Evolutionary conservation across 345 rosid species (phyloP), one percentile per base, ranked within the genome.

Genomic region (Syzygium aqueum): DNA sequence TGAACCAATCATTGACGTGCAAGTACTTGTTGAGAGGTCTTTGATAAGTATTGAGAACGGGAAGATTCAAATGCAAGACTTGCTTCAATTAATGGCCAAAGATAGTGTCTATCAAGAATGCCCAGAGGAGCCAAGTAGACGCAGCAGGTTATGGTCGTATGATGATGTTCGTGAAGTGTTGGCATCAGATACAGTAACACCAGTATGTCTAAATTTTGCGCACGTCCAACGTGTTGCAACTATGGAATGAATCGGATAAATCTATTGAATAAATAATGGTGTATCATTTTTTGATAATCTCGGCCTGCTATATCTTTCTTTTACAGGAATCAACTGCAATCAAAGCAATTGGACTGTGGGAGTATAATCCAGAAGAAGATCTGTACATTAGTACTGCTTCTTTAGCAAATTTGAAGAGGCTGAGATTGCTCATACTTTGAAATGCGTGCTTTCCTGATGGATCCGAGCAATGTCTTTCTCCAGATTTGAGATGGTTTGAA

Each of bases 11-110:
- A 87, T 43, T 54, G 86, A 54, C 2, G 19, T 87, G 8, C 19
- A 50, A 22, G 59, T 87, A 37, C 89, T 90, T 27, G n/a, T n/a
- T 22, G 67, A 82, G 13, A 86, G 23, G 83, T 87, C 87, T 28
- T 83, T 91, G 11, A 59, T 91, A 85, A 33, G 40, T 12, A 67
- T 89, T 52, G 56, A 84, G 46, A 33, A 33, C 28, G n/a, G 84
- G 53, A 82, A 54, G 83, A 51, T 89, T 37, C 16, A 84, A 51
- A 91, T 89, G 90, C 90, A 89, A 57, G 89, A 91, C 84, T 87
- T 87, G 61, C 56, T 89, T 10, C 77, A 88, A 84, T 73, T 84
- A 56, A 67, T 90, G 87, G 92, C 91, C 37, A 83, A 63, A 23
- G 90, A 86, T 5, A 89, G 83, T 65, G 91, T 89, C 85, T 23